Base-by-base conservation (phyloP, 2,329 filamentous ascomycete species). In the Calonectria hongkongensis region DNA sequence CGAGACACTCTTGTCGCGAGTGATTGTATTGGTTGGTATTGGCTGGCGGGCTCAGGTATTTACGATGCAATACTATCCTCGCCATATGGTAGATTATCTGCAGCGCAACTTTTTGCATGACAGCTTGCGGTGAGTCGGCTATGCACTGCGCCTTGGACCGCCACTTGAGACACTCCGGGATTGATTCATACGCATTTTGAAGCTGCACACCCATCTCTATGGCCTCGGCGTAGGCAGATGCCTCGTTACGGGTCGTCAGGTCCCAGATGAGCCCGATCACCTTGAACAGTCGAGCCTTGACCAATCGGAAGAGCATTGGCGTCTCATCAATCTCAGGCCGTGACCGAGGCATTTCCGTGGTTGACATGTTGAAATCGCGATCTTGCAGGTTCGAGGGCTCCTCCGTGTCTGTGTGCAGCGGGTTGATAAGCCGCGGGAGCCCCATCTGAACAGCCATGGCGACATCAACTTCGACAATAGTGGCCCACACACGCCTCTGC, bases 361-460 rank as follows among this genome's bases (percentile, higher is more conserved):
- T 82, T 2, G 74, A 45, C 9, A 80, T 74, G 47, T 84, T 79
- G 51, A 89, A 84, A 50, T 89, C 88, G 0, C 73, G 75, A 68
- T 89, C 87, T 1, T 83, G 75, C 0, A 88, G 79, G 63, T 88
- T 89, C 0, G 79, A 79, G 2, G 88, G 60, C 41, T 47, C 41
- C 2, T 15, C 16, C n/a, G 60, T 64, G 41, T 64, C 60, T 3
- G 25, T 33, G 16, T 64, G 60, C 41, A 5, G 18, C 21, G 13
- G 80, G 5, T 82, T 81, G 15, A 88, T 82, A 78, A 87, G 83
- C 2, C 84, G 82, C 1, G 87, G 87, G 25, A 89, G 76, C 2
- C 87, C 87, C 71, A 88, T 82, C 62, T 88, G 86, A 13, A 84
- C 83, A 0, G 86, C 87, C 3, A 87, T 81, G 0, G 85, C 74